Evolutionary conservation across 352 stramenopile species (phyloP), one percentile per base, ranked within the genome.

Genomic region (Blastocystis hominis): DNA sequence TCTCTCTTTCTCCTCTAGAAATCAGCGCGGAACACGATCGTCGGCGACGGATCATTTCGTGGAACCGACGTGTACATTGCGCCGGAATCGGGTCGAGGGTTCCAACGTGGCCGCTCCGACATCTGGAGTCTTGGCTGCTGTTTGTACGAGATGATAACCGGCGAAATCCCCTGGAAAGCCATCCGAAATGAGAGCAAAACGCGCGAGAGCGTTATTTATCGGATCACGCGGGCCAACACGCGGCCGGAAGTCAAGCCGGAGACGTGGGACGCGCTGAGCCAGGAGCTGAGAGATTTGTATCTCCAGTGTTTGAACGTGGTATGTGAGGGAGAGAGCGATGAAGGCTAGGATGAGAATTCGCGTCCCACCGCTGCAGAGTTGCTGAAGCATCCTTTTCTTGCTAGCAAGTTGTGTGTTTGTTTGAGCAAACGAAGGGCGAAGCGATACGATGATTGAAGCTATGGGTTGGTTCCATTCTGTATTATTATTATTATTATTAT

Each of bases 41-140:
- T 80, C 36, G 50, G 63, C 40, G 70, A 80, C 63, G 70, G 70
- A 40, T 38, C 7, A 15, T 64, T 46, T 34, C 36, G 36, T 15
- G 70, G 70, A 9, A 80, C 70, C 36, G 42, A 50, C 20, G 38
- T 44, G 44, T 80, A 46, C 40, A 80, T 80, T 20, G 70, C 70
- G 17, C 70, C 70, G 34, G 70, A 80, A 5, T 40, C 46, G 42
- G 70, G 44, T 10, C 46, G 70, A 7, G 70, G 70, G 3, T 20
- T 66, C 30, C 70, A 80, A n/a, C 70, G 70, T 13, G 70, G 70
- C 5, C 46, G 70, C 15, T 80, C 70, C 15, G 70, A 80, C 40
- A 36, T 80, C 6, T 80, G 70, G 70, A 80, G 70, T 80, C 44
- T 80, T 6, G 70, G 44, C 54, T 80, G 70, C 24, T 80, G 70